Evolutionary conservation across 305 asterid genomes (phyloP), one percentile per base, ranked within the genome.

Genomic region (Solanum hybrid): DNA sequence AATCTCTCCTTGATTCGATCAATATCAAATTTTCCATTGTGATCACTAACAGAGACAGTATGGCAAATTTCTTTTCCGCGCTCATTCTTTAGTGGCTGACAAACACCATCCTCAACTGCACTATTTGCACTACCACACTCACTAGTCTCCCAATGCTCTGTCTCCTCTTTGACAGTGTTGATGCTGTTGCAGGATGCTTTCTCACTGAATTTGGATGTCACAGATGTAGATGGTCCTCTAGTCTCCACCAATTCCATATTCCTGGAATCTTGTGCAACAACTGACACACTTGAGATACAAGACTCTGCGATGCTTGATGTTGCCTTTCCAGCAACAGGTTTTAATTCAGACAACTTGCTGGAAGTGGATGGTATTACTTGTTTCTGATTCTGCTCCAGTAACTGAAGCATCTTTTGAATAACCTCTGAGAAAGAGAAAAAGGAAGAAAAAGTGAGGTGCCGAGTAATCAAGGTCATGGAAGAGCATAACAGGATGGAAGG

Each of bases 391-490:
- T 89, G 90, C 37, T 89, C 94, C 76, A 92, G 90, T 90, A 94
- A n/a, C 56, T 27, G 91, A 36, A 89, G 90, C 97, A 94, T 95
- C 88, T 90, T 92, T 71, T 93, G 94, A 89, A 91, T 91, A 90
- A 94, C 93, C 81, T 87, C 95, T 94, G 95, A 84, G 90, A 86
- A 88, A 14, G 77, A 32, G 82, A 5, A 34, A 34, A 32, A 73
- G 20, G 14, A 88, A 86, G 87, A 79, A 88, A 60, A 80, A 80
- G 66, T 24, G 32, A 38, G 66, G 35, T 38, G 86, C 34, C 66
- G 46, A 80, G 35, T 38, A 17, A 80, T 40, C 42, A 38, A 24
- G 66, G 86, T n/a, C n/a, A 6, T 11, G 64, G 22, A 79, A 79
- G 60, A n/a, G 86, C 13, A 16, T 79, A 79, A 80, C 60, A 80